Evolutionary conservation across 169 alveolate genomes (phyloP), one percentile per base, ranked within the genome.

Genomic region (Cryptosporidium bovis): DNA sequence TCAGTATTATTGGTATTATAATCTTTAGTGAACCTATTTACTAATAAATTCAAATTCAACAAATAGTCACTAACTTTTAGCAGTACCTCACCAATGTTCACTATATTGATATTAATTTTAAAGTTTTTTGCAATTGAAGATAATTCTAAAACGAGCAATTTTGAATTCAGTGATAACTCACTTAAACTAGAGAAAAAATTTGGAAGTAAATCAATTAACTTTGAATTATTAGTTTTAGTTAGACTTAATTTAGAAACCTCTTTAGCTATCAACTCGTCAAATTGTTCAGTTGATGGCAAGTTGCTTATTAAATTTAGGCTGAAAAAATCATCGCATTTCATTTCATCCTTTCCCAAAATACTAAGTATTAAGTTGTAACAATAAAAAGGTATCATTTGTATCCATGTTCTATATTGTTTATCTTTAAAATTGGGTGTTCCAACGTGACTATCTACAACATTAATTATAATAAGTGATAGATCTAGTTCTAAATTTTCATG

Each of bases 361-460:
- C 71, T 56, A 46, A 44, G 20, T 12, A 69, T 40, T 16, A 77
- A 56, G 64, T 77, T 60, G 24, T 77, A 60, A 27, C 71, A 77
- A 40, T 62, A 27, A 60, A 20, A 77, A 0, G 87, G 87, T 27
- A 77, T 77, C 29, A 62, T 60, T 16, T 77, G 60, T 18, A 77
- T 20, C 87, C 71, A 77, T 36, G 33, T n/a, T 53, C 6, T 60
- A 24, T 60, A 77, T 58, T 77, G 71, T 29, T 77, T 77, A 60
- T 77, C 71, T 6, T 24, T 44, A 60, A 24, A 77, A 15, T 40
- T 77, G 6, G 87, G 87, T 40, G 36, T 10, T 62, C 50, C 64
- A 7, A 62, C 18, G 27, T 34, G 13, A 6, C 18, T 31, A 60
- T 20, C 36, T 12, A 16, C 15, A 6, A 44, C 18, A 44, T 34